Percentiles rank a stretch among this genome's conserved stretches.
Evolutionary conservation across 805 yeast genomes (phyloP).

Genomic region (Brettanomyces bruxellensis): DNA sequence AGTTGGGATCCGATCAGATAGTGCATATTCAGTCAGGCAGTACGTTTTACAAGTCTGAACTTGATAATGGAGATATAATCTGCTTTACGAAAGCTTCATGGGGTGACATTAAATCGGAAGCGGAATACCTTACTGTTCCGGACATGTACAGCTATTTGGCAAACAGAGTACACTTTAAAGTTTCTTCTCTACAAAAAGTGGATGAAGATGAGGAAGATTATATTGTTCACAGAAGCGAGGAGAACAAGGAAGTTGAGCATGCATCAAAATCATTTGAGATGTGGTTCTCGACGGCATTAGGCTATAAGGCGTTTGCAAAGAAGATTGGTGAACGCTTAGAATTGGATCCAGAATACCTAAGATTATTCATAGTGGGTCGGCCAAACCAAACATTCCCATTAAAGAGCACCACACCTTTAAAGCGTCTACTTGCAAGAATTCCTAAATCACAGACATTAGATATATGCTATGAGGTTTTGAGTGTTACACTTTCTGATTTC

Average conservation of each 20-base stretch:
- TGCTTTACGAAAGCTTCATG: slow-evolving; percentile 20
- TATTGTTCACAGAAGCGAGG: slow-evolving; percentile 30
- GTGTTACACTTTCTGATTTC: slow-evolving; percentile 62
- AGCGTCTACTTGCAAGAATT: slow-evolving; percentile 30
- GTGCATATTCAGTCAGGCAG: slow-evolving; percentile 31
- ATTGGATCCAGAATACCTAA: slow-evolving; percentile 50
- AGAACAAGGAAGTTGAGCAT: not conserved
- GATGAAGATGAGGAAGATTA: slow-evolving; percentile 39
- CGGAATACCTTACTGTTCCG: slow-evolving; percentile 21
- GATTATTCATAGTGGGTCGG: slow-evolving; percentile 53
- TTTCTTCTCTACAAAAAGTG: slow-evolving; percentile 33
- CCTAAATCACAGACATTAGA: slow-evolving; percentile 33
- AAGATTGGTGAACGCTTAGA: slow-evolving; percentile 46
- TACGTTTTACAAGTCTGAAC: slow-evolving; percentile 47
- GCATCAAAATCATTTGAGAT: slow-evolving; percentile 32
- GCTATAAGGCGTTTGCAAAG: slow-evolving; percentile 52
- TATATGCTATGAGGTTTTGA: slow-evolving; percentile 70
- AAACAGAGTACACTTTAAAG: slow-evolving; percentile 51
- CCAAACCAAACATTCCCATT: slow-evolving; percentile 48
- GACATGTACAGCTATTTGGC: slow-evolving; percentile 46
- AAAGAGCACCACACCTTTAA: slow-evolving; percentile 28
- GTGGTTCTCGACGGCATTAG: slow-evolving; percentile 59
- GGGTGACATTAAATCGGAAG: slow-evolving; percentile 2
- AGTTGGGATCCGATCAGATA: slow-evolving; percentile 45
- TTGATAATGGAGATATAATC: slow-evolving; percentile 63